phyloP scores from a whole-genome alignment of 2,329 filamentous ascomycete species.

The Aspergillus sp. region DNA sequence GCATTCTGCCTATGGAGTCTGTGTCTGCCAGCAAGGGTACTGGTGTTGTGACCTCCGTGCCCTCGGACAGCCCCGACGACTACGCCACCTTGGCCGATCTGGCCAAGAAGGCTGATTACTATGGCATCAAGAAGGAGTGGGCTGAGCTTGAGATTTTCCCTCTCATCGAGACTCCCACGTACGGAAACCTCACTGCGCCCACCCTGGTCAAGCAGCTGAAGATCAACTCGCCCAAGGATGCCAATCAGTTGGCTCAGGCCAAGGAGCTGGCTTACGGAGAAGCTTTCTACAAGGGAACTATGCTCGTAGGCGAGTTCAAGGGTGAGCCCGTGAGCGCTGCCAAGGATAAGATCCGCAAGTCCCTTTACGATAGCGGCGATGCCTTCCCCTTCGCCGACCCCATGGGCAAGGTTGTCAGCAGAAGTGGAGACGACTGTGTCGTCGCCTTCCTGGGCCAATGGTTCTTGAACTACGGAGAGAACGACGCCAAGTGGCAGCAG shows the following conservation, averaged over 20 bases:
- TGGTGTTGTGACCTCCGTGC: slow-evolving; percentile 92
- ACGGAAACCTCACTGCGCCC: slow-evolving; percentile 80
- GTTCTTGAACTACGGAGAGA: slow-evolving; percentile 96
- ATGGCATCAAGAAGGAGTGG: slow-evolving; percentile 96
- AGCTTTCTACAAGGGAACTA: slow-evolving; percentile 91
- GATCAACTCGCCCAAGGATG: slow-evolving; percentile 94
- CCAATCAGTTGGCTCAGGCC: slow-evolving; percentile 83
- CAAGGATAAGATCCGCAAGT: slow-evolving; percentile 78
- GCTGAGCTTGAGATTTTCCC: slow-evolving; percentile 84
- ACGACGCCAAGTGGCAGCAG: slow-evolving; percentile 74
- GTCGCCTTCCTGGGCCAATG: slow-evolving; percentile 93
- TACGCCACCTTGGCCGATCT: slow-evolving; percentile 86
- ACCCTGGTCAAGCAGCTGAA: slow-evolving; percentile 87
- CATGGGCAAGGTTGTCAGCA: slow-evolving; percentile 81
- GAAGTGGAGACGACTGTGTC: slow-evolving; percentile 90
- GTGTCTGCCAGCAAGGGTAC: slow-evolving; percentile 93
- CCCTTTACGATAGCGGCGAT: slow-evolving; percentile 71
- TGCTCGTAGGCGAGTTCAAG: slow-evolving; percentile 84
- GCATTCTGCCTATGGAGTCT: slow-evolving; percentile 92
- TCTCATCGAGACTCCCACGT: slow-evolving; percentile 84
- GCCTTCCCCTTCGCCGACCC: slow-evolving; percentile 95
- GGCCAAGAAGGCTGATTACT: slow-evolving; percentile 92
- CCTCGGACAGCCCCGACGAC: slow-evolving; percentile 93
- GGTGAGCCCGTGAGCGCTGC: slow-evolving; percentile 83
- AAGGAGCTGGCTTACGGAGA: slow-evolving; percentile 98